phyloP scores from a whole-genome alignment of 208 protist genomes.

The Leishmania amazonensis region DNA sequence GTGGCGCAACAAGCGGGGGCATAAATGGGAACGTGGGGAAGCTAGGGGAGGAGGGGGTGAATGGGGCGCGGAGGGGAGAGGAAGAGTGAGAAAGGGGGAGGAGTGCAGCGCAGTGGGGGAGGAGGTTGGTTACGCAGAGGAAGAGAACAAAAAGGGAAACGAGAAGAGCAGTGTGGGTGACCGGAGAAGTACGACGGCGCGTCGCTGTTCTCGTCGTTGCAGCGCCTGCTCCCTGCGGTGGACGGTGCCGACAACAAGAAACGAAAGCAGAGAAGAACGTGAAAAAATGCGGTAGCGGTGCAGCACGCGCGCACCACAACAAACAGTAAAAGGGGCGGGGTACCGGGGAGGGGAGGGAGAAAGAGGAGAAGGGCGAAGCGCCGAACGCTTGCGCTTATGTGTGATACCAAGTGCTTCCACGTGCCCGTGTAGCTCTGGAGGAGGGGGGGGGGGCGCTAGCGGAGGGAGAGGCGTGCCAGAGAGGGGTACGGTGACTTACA shows the following conservation, averaged over 20 bases:
- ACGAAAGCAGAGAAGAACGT: background rate
- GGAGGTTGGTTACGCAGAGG: background rate
- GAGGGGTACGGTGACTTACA: constrained; percentile 19
- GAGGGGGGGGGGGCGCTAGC: background rate
- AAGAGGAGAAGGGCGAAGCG: background rate
- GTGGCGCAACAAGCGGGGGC: background rate
- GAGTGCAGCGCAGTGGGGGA: background rate
- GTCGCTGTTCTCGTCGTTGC: background rate
- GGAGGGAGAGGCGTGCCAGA: background rate
- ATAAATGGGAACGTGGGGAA: background rate
- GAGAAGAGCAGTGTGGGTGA: background rate
- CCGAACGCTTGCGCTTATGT: background rate
- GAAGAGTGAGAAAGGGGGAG: background rate
- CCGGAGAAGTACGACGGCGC: background rate
- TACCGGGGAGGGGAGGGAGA: background rate
- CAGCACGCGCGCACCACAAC: background rate
- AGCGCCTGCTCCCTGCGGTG: too few relatives aligned
- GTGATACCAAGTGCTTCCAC: background rate
- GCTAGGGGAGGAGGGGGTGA: background rate
- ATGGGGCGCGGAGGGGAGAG: background rate
- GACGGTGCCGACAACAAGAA: background rate
- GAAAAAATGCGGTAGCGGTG: background rate
- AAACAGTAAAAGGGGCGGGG: background rate
- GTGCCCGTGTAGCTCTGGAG: background rate
- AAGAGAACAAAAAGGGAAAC: background rate